phyloP scores from a whole-genome alignment of 1,284 basidiomycete genomes.

The Ganoderma sinense region DNA sequence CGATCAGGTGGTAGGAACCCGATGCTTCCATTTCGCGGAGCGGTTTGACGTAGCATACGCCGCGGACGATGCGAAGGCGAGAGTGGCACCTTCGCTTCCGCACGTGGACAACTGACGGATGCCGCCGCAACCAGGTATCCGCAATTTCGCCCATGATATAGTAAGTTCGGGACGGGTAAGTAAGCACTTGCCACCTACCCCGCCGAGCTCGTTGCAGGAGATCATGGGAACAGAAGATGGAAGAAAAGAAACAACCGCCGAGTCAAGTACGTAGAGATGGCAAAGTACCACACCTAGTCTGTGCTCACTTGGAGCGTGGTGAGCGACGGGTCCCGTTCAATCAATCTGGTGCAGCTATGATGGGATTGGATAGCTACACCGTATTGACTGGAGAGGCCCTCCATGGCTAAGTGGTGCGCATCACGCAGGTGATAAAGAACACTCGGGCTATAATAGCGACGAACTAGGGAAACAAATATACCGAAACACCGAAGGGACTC shows the following conservation, averaged over 20 bases:
- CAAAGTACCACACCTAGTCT: not conserved
- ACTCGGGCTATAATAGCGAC: not conserved
- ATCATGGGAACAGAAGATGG: not conserved
- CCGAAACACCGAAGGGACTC: slow-evolving; percentile 17
- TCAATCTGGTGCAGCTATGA: not conserved
- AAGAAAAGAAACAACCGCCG: not conserved
- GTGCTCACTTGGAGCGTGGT: not conserved
- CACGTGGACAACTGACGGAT: not conserved
- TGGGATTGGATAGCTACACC: not conserved
- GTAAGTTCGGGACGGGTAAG: not conserved
- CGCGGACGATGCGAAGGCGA: not conserved
- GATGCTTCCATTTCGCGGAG: not conserved
- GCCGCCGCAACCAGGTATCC: not conserved
- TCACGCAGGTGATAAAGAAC: not conserved
- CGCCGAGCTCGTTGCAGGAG: not conserved
- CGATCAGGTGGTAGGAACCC: not conserved
- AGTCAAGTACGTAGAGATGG: not conserved
- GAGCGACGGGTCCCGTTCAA: not conserved
- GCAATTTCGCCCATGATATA: not conserved
- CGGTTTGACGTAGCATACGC: not conserved
- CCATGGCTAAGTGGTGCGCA: not conserved
- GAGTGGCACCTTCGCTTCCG: not conserved
- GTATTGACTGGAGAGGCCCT: not conserved
- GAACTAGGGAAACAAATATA: not conserved
- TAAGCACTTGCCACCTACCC: not conserved